These are phyloP conservation scores for Bondarzewia mesenterica DNA, from an alignment of 1,284 basidiomycete genomes.

Conservation along the genomic window DNA sequence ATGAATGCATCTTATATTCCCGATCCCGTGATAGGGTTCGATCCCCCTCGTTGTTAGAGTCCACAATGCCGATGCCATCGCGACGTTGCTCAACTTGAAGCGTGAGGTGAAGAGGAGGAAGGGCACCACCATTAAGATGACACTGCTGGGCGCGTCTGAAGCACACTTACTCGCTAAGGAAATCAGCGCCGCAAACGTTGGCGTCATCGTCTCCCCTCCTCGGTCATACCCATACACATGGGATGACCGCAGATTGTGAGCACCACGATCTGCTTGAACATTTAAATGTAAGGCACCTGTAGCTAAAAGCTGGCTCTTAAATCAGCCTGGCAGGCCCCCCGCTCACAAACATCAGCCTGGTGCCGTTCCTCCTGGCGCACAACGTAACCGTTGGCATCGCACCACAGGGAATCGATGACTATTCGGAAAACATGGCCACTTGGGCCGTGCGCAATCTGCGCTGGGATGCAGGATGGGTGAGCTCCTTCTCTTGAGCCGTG, in stretches of 20 bases:
- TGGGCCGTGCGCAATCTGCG: constrained; percentile 57
- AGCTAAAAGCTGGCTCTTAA: too few relatives aligned
- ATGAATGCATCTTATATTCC: neutral
- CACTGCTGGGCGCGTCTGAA: constrained; percentile 65
- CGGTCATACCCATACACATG: constrained; percentile 53
- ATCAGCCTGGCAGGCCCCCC: neutral
- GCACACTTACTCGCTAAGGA: constrained; percentile 71
- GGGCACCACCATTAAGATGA: constrained; percentile 38
- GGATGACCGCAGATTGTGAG: constrained; percentile 44
- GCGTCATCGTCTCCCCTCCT: constrained; percentile 61
- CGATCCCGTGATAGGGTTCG: constrained; percentile 27
- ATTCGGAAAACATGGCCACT: constrained; percentile 20
- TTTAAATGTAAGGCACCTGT: neutral
- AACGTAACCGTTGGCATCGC: constrained; percentile 57
- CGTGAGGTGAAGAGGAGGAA: constrained; percentile 51
- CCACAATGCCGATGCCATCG: constrained; percentile 69
- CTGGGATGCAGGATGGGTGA: constrained; percentile 62
- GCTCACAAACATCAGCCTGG: constrained; percentile 43
- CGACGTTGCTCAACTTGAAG: constrained; percentile 70
- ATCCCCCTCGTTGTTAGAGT: constrained; percentile 50
- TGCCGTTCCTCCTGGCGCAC: constrained; percentile 40
- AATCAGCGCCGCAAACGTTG: constrained; percentile 61
- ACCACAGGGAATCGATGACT: constrained; percentile 37
- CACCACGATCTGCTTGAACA: constrained; percentile 9
- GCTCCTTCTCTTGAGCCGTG: constrained; percentile 12